Evolutionary conservation across 2,329 filamentous ascomycete genomes (phyloP).

Genomic region (Pseudonectria foliicola): DNA sequence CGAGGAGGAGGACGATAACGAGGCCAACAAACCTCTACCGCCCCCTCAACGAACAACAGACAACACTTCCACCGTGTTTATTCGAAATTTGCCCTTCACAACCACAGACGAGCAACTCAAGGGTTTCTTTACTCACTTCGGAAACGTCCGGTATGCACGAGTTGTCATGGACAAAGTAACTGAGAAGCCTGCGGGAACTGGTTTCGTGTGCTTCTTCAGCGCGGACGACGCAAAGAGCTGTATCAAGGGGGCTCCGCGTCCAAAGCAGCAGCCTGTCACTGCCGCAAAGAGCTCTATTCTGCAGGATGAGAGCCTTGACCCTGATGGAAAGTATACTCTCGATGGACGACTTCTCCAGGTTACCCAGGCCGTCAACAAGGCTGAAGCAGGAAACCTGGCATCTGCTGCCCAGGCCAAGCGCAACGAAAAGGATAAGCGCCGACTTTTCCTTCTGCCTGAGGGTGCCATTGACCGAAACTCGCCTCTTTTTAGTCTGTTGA

Average conservation of each 20-base stretch:
- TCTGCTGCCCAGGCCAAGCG: conserved; percentile 57
- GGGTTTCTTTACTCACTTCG: conserved; percentile 82
- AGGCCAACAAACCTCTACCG: conserved; percentile 22
- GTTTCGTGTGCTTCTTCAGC: conserved; percentile 88
- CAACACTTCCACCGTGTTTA: conserved; percentile 75
- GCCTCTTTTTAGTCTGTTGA: conserved; percentile 67
- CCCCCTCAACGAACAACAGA: conserved; percentile 26
- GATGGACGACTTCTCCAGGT: conserved; percentile 84
- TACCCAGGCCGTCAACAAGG: conserved; percentile 75
- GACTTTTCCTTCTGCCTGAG: conserved; percentile 80
- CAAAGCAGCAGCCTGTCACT: conserved; percentile 37
- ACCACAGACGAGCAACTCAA: conserved; percentile 76
- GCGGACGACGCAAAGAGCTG: conserved; percentile 69
- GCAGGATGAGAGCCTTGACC: conserved; percentile 77
- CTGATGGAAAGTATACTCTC: conserved; percentile 78
- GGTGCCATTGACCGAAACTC: conserved; percentile 75
- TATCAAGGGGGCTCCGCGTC: conserved; percentile 64
- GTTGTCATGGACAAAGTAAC: conserved; percentile 83
- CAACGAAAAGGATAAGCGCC: conserved; percentile 78
- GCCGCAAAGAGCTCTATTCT: conserved; percentile 71
- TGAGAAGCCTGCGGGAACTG: conserved; percentile 82
- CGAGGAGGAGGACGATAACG: conserved; percentile 37
- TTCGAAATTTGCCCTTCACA: conserved; percentile 90
- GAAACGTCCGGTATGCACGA: conserved; percentile 80
- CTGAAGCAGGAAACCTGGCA: conserved; percentile 68